Base-by-base conservation (phyloP, 371 early-diverging fungal species). In the Mortierella sp. region DNA sequence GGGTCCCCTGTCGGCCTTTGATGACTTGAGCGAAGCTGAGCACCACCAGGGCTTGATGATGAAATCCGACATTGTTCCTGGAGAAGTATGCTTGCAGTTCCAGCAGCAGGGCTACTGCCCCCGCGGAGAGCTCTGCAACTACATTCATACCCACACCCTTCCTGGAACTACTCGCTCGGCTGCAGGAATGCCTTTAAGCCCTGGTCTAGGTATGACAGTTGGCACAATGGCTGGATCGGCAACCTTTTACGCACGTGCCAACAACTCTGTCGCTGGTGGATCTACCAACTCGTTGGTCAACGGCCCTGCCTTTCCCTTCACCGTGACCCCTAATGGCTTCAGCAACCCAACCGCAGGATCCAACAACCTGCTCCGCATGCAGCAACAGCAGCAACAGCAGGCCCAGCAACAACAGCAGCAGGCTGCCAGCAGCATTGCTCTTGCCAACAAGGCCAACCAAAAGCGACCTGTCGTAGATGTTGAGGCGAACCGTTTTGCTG, bases 41-140 rank as follows among this genome's bases (percentile, higher is more conserved):
- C 74, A 74, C 31, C 82, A 71, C 40, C 75, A 67, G 3, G 67
- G 64, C 37, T 31, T 74, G 31, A 59, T 71, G 43, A 54, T 59
- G 55, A 72, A 76, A n/a, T 70, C 53, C 14, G 74, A 78, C n/a
- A 72, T 73, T 26, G 67, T 37, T 44, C 67, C 81, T 37, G 73
- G 71, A n/a, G 87, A 81, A 0, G 69, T 90, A n/a, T 91, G 91
- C 69, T 85, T 90, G 5, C 91, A 88, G 74, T 91, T 88, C 71
- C 90, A 91, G 74, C 89, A 90, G 77, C 89, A 90, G 64, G 93
- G 93, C 1, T 91, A 85, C 54, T 94, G 94, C 73, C 81, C 90
- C 1, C 75, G 90, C 1, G 92, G 91, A 28, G 91, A 92, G 9
- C 86, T 90, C 34, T 94, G 94, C 77, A 86, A 89, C 46, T 93